A percentile compares a stretch with the other conserved stretches of the same genome.
Evolutionary conservation across 78 protist species (phyloP).

Genomic region (Dictyostelium capitatum): DNA sequence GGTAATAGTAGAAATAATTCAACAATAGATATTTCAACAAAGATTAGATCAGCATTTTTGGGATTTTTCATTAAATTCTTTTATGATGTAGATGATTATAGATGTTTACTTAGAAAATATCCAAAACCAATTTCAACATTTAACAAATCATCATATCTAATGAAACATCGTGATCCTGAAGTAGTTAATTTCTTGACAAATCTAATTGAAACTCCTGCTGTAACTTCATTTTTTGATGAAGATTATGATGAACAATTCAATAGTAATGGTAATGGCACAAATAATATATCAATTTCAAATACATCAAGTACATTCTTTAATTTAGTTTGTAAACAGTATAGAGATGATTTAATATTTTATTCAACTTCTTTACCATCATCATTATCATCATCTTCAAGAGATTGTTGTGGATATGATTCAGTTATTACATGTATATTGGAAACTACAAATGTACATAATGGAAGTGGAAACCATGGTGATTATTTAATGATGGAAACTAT

Average conservation of each 20-base stretch:
- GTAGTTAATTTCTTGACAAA: slow-evolving; percentile 55
- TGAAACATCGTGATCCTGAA: slow-evolving; percentile 57
- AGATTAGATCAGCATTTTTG: slow-evolving; percentile 56
- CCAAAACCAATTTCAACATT: slow-evolving; percentile 77
- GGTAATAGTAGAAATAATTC: background rate
- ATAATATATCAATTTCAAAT: slow-evolving; percentile 2
- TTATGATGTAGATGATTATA: slow-evolving; percentile 40
- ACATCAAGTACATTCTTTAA: slow-evolving; percentile 14
- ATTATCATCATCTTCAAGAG: background rate
- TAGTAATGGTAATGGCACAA: slow-evolving; percentile 1
- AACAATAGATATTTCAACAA: background rate
- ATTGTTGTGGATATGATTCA: background rate
- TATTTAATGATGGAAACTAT: slow-evolving; percentile 19
- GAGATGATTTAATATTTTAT: background rate
- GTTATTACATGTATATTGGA: slow-evolving; percentile 24
- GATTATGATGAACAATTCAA: background rate
- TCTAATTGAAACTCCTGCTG: slow-evolving; percentile 76
- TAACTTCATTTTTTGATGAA: slow-evolving; percentile 68
- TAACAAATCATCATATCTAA: slow-evolving; percentile 67
- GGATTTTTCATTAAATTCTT: slow-evolving; percentile 69
- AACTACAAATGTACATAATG: background rate
- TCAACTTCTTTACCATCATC: background rate
- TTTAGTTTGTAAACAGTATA: slow-evolving; percentile 44
- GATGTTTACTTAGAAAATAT: slow-evolving; percentile 65
- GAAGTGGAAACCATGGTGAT: background rate